Conservation (phyloP, 768 basidiomycete genomes). For the Trametopsis cervina region DNA sequence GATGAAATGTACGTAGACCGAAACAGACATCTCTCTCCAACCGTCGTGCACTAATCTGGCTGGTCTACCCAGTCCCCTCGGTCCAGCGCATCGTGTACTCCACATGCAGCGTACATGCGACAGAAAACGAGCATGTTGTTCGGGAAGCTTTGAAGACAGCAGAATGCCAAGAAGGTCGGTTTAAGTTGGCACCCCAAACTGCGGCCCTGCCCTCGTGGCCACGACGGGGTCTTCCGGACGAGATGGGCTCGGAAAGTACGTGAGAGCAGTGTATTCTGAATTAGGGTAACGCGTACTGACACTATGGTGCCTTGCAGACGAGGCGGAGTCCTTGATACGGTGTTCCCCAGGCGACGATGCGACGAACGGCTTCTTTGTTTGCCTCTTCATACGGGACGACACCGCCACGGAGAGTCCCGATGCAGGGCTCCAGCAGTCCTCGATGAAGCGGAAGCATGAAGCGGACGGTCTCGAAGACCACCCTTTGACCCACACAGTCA, state of each 20-base stretch:
- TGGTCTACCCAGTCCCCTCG: conserved; percentile 59
- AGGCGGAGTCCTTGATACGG: conserved; percentile 58
- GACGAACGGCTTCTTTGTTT: conserved; percentile 95
- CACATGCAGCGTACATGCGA: conserved; percentile 90
- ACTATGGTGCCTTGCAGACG: conserved; percentile 26
- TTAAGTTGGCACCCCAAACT: conserved; percentile 57
- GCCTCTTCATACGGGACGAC: conserved; percentile 66
- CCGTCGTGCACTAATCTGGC: too few species aligned
- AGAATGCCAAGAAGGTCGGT: conserved; percentile 54
- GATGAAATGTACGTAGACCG: conserved; percentile 69
- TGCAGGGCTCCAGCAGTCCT: conserved; percentile 1
- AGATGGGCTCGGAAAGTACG: conserved; percentile 51
- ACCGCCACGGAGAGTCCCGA: conserved; percentile 1
- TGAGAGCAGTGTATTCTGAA: neutral
- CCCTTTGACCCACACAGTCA: neutral
- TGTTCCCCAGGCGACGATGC: conserved; percentile 78
- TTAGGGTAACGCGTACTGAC: neutral
- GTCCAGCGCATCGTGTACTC: conserved; percentile 88
- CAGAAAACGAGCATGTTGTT: conserved; percentile 92
- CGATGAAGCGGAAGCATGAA: conserved; percentile 11
- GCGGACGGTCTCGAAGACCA: conserved; percentile 2
- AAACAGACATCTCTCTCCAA: neutral
- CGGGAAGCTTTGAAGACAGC: conserved; percentile 61
- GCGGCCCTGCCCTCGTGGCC: conserved; percentile 79
- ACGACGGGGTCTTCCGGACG: conserved; percentile 66